Base-by-base conservation (phyloP, 2,329 filamentous ascomycete species). In the Neonectria punicea region DNA sequence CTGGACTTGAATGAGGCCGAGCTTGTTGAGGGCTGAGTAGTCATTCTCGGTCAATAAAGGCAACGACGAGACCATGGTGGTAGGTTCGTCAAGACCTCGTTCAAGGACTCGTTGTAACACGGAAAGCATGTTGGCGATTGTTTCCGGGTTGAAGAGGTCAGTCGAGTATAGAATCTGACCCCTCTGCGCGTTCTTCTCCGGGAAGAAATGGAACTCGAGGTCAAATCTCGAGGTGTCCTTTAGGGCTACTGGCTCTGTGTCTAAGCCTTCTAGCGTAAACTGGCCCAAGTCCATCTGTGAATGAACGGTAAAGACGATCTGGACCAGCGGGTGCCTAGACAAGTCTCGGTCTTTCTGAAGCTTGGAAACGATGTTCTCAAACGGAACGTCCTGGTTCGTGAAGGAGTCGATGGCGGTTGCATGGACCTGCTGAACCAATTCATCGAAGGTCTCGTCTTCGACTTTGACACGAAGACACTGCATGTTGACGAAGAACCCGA, bases 131-230 rank as follows among this genome's bases (percentile, higher is more conserved):
- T 65, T 66, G 11, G 59, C 6, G 22, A 76, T 61, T 0, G 73
- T 73, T 16, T 62, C 63, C 0, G 60, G n/a, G 7, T 69, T 55
- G 13, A 67, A 76, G 0, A 76, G 57, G 9, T 75, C 73, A 2
- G 63, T 64, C 0, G 74, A 66, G 41, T 64, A 76, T 9, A 72
- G 28, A 5, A 67, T 32, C 2, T 58, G 46, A 0, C 74, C 71
- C 1, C 49, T 55, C 0, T 74, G 62, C 0, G 32, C n/a, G 4
- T 56, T 44, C 0, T 68, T 25, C 32, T 70, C 66, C 13, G 72
- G 73, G 32, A 67, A 73, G 1, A 75, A 20, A 39, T 75, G 73
- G 0, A 75, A 72, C 57, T 75, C 73, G 1, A 75, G n/a, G 11
- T 75, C 73, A 16, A 73, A 73, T 16, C 72, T 49, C 0, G 73